Evolutionary conservation across 352 stramenopile species (phyloP), one percentile per base, ranked within the genome.

Genomic region (Thraustochytrium sp.): DNA sequence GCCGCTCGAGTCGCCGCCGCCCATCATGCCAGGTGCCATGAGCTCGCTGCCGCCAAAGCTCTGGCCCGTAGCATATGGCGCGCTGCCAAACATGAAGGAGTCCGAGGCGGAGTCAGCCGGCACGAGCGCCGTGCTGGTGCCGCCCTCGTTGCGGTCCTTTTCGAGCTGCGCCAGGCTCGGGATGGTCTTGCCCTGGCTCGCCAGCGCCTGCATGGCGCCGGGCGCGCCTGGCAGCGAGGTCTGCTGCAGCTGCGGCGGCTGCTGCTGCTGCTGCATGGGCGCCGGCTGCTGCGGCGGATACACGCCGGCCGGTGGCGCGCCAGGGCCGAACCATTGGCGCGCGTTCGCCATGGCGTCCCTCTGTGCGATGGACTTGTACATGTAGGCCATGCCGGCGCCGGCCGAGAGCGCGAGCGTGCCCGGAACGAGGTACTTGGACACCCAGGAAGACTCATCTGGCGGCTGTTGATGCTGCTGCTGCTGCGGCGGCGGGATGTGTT

Each of bases 361-460:
- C 26, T 75, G 68, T 18, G 63, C 68, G 44, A 80, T 80, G 34
- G 68, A 75, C 42, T 80, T 80, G 53, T 80, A 80, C 42, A 80
- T 18, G 38, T 75, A 80, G 13, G 68, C 68, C 48, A 80, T 61
- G 37, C 68, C 68, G 11, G 68, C 68, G 21, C 68, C 68, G 8
- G 68, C 46, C 4, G 68, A 80, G 31, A 80, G 46, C n/a, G 68
- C 68, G 44, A 80, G 49, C 23, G 68, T 80, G 13, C 68, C 68
- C 2, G 68, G 68, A 13, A 80, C 68, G 23, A 80, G 31, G n/a
- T 65, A 61, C 68, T 72, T 61, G n/a, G 42, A 48, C 0, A 80
- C 42, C 68, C 68, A 80, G 29, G 68, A 80, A 8, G 59, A 72
- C 40, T 72, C 26, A 2, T 72, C 59, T 26, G 59, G 3, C 36